phyloP scores from a whole-genome alignment of 106 monocot genomes.

The Ottelia alismoides region DNA sequence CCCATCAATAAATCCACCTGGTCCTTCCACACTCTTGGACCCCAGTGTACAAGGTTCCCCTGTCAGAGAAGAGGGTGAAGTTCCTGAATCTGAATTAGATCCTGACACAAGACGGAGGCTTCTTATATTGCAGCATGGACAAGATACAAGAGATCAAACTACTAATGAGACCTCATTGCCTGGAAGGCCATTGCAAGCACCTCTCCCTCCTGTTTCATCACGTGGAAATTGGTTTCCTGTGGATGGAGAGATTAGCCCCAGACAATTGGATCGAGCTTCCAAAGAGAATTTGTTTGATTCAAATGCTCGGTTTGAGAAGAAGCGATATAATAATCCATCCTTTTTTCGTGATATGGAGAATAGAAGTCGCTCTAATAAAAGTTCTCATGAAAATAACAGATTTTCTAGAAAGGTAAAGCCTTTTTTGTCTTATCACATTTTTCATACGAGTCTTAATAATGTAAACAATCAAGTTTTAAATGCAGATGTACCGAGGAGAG shows the following conservation, averaged over 20 bases:
- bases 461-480: too few species aligned
- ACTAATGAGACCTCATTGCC: conserved; percentile 32
- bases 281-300: conserved; percentile 52
- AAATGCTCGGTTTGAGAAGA: conserved; percentile 46
- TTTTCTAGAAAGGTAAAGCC: conserved; percentile 39
- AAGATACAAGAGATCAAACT: conserved; percentile 69
- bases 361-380: conserved; percentile 37
- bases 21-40: conserved; percentile 36
- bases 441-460: neutral
- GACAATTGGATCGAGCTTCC: conserved; percentile 30
- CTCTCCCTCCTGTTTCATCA: conserved; percentile 55
- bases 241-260: conserved; percentile 59
- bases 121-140: conserved; percentile 96
- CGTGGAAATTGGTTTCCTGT: conserved; percentile 65
- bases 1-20: conserved; percentile 32
- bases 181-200: conserved; percentile 30
- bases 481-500: conserved; percentile 49
- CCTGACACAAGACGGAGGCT: conserved; percentile 97
- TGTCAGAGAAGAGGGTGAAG: conserved; percentile 95
- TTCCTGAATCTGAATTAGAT: conserved; percentile 92
- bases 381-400: conserved; percentile 41
- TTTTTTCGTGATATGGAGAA: conserved; percentile 41
- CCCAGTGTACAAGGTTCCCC: conserved; percentile 48
- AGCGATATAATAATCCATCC: conserved; percentile 35
- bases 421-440: neutral